Conservation (phyloP, 495 filamentous ascomycete species). For the Lineolata rhizophorae region DNA sequence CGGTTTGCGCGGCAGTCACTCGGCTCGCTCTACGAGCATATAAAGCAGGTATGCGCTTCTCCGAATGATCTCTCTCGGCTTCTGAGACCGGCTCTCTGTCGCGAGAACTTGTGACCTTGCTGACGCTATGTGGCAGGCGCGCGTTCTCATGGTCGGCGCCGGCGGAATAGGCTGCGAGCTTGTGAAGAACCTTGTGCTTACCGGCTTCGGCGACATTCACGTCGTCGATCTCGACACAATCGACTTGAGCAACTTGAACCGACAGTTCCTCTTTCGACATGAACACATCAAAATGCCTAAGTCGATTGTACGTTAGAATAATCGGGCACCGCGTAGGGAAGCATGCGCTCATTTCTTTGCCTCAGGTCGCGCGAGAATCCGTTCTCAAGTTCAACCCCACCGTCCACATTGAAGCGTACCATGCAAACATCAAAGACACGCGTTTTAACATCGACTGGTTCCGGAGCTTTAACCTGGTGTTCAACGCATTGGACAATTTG, state of each 20-base stretch:
- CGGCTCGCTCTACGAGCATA: conserved; percentile 32
- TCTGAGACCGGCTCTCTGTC: too few relatives aligned
- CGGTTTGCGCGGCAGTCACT: conserved; percentile 33
- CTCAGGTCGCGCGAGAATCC: conserved; percentile 83
- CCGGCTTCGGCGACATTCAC: conserved; percentile 86
- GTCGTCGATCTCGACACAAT: conserved; percentile 97
- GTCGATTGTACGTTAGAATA: conserved; percentile 60
- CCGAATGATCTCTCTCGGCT: too few relatives aligned
- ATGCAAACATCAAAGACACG: conserved; percentile 89
- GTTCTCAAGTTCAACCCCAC: conserved; percentile 79
- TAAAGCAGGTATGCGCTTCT: conserved; percentile 66
- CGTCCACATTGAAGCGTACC: conserved; percentile 72
- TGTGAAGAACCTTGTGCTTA: conserved; percentile 85
- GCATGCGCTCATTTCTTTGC: too few relatives aligned
- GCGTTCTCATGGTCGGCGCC: conserved; percentile 83
- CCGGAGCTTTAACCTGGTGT: conserved; percentile 57
- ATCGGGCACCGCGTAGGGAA: too few relatives aligned
- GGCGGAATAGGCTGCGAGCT: conserved; percentile 96
- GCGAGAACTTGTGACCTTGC: too few relatives aligned
- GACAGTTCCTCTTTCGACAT: conserved; percentile 90
- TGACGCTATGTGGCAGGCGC: conserved; percentile 40
- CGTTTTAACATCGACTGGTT: conserved; percentile 88
- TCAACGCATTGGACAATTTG: conserved; percentile 94
- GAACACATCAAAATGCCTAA: conserved; percentile 98
- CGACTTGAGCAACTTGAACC: conserved; percentile 91